Conservation (phyloP, 2,329 filamentous ascomycete species). For the Clonostachys chloroleuca region DNA sequence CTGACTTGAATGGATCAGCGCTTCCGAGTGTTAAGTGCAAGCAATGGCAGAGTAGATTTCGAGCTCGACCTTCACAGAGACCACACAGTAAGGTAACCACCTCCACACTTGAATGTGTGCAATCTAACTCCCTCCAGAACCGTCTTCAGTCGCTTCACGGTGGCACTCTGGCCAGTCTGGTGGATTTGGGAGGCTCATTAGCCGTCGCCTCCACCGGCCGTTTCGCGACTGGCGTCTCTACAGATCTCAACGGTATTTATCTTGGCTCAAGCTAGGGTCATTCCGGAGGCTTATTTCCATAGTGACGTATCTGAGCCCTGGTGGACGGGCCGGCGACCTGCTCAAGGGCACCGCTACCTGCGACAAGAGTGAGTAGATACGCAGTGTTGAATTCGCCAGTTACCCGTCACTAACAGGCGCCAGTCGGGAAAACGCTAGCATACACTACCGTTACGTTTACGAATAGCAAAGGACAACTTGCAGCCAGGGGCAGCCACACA, state of each 20-base stretch:
- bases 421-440: constrained; percentile 61
- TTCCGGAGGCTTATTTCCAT: background rate
- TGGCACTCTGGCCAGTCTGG: constrained; percentile 74
- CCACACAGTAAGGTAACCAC: constrained; percentile 57
- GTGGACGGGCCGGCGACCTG: constrained; percentile 52
- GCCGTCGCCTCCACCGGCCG: constrained; percentile 61
- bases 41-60: constrained; percentile 67
- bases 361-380: constrained; percentile 48
- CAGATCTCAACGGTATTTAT: constrained; percentile 53
- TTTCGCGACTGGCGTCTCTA: constrained; percentile 60
- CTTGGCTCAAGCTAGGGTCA: background rate
- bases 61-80: constrained; percentile 71
- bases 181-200: constrained; percentile 61
- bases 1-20: constrained; percentile 28
- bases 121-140: constrained; percentile 45
- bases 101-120: background rate
- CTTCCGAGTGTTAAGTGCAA: constrained; percentile 61
- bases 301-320: constrained; percentile 61
- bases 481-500: constrained; percentile 61
- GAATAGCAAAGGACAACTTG: constrained; percentile 54
- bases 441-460: constrained; percentile 57
- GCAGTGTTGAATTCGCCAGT: background rate
- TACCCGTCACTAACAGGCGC: background rate
- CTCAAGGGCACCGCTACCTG: constrained; percentile 53
- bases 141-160: constrained; percentile 73